Evolutionary conservation across 306 rosid genomes (phyloP), one percentile per base, ranked within the genome.

Genomic region (Delonix regia): DNA sequence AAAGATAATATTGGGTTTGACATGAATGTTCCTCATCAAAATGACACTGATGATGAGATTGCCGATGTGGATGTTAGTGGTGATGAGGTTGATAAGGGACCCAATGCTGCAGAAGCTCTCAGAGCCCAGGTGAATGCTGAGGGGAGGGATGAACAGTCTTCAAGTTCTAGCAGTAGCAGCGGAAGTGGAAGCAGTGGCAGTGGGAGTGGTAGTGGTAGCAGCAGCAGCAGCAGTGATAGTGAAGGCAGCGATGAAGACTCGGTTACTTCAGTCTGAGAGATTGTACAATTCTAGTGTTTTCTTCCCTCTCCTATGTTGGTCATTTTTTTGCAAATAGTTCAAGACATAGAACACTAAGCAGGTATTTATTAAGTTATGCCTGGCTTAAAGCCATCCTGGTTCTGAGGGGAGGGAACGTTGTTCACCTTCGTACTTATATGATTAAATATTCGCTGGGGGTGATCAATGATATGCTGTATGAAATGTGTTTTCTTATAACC

Each of bases 41-140:
- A 87, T 9, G 90, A 86, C 60, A 83, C 90, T 13, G 98, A 93
- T 22, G 94, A 93, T 79, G 98, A 93, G 86, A 88, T 95, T 3
- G 97, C 92, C 21, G 99, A 92, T 74, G 95, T 95, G 71, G 94
- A 88, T 66, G 99, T 82, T 65, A 95, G 99, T 27, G 97, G 92
- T 8, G 95, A 94, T 62, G 97, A 92, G 84, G 92, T 82, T 38
- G 95, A 92, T 57, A 92, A 87, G 86, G 97, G 97, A 49, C 94
- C 90, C 49, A 92, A 88, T 87, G 97, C 97, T 11, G 96, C 97
- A 38, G 99, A 89, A 82, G 93, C 94, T 62, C 96, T 88, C 42
- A 67, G 88, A 85, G 91, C 92, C 15, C 97, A 91, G 78, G 92
- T 88, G 51, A 91, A 87, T 84, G 95, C 98, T 4, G 92, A 88